Evolutionary conservation across 768 basidiomycete genomes (phyloP).

Genomic region (Fistulinella prunicolor): DNA sequence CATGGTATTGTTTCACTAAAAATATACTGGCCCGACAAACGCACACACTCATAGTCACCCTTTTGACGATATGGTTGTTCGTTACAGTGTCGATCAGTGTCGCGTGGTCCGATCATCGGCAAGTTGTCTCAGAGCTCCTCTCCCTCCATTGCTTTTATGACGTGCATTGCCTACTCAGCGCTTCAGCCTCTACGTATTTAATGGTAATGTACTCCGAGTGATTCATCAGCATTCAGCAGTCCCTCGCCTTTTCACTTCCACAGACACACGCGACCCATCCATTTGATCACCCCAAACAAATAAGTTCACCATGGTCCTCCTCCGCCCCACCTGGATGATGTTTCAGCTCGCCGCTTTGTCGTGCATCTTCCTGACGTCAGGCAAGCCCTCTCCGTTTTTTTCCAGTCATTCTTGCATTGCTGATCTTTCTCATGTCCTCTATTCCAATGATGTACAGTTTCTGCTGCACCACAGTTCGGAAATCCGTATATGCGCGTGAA

Average conservation of each 20-base stretch:
- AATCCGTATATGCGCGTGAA: not conserved
- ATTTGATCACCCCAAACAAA: not conserved
- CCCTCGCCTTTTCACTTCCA: constrained; percentile 6
- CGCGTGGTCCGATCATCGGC: not conserved
- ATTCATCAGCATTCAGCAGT: constrained; percentile 7
- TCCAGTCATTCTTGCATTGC: not conserved
- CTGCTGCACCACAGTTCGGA: not conserved
- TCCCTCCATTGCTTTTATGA: constrained; percentile 14
- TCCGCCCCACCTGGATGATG: constrained; percentile 14
- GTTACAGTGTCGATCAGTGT: no score
- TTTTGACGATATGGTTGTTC: no score
- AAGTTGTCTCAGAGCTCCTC: not conserved
- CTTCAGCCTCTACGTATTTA: constrained; percentile 12
- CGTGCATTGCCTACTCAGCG: constrained; percentile 11
- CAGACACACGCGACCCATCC: not conserved
- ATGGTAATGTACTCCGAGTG: not conserved
- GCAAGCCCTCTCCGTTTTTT: constrained; percentile 8
- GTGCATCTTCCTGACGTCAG: constrained; percentile 12
- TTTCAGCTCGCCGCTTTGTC: constrained; percentile 7
- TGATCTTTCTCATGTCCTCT: not conserved
- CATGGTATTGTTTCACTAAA: not conserved
- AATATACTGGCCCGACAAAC: not conserved
- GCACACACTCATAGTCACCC: no score
- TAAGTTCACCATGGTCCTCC: constrained; percentile 23
- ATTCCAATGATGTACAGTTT: not conserved